Percentiles rank a stretch among this genome's conserved stretches.
Evolutionary conservation across 2,329 filamentous ascomycete species (phyloP).

Genomic region (Xylaria polymorpha): DNA sequence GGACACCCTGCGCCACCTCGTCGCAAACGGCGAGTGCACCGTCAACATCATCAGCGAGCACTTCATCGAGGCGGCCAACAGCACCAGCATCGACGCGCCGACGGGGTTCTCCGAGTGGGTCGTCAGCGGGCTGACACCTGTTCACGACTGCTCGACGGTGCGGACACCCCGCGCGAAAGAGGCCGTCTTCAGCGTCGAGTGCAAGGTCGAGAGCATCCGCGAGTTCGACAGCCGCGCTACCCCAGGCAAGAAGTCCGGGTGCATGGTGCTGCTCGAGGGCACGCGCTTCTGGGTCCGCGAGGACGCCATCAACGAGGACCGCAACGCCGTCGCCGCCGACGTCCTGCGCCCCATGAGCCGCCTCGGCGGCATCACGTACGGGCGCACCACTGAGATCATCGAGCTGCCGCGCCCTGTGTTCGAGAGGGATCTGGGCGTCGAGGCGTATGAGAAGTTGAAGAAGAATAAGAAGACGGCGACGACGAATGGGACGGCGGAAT

Average conservation of each 20-base stretch:
- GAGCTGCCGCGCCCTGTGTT: conserved; percentile 76
- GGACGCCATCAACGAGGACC: conserved; percentile 85
- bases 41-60: conserved; percentile 90
- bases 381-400: conserved; percentile 72
- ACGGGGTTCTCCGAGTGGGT: conserved; percentile 83
- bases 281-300: conserved; percentile 89
- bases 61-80: conserved; percentile 88
- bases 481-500: conserved; percentile 40
- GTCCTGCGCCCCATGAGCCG: conserved; percentile 81
- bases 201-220: conserved; percentile 75
- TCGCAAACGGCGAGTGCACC: conserved; percentile 77
- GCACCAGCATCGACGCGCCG: conserved; percentile 81
- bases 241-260: conserved; percentile 79
- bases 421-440: conserved; percentile 61
- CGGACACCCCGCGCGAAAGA: conserved; percentile 80
- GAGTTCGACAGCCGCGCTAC: conserved; percentile 81
- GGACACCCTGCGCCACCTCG: conserved; percentile 81
- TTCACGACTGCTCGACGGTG: conserved; percentile 71
- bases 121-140: conserved; percentile 79
- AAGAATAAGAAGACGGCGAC: conserved; percentile 56
- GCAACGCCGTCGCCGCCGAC: conserved; percentile 78
- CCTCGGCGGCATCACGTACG: conserved; percentile 89
- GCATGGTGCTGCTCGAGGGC: conserved; percentile 83
- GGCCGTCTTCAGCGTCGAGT: conserved; percentile 85
- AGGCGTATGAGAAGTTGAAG: conserved; percentile 68